These are phyloP conservation scores for Coelastrella sp. DNA, from an alignment of 139 green algal species.

Conservation along the genomic window DNA sequence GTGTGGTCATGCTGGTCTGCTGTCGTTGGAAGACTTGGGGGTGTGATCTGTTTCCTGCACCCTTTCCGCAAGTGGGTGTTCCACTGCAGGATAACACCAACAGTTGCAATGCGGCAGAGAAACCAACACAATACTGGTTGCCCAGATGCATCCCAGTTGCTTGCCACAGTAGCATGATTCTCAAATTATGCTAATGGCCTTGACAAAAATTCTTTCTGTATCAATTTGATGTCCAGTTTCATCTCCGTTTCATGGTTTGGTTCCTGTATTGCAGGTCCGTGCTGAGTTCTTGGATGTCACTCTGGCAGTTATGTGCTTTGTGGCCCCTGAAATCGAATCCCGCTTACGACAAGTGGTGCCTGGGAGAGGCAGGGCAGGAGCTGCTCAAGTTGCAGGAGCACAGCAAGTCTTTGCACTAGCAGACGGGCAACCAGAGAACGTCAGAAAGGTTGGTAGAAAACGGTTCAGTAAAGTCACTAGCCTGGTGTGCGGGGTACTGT, in stretches of 20 bases:
- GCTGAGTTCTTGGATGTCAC: conserved; percentile 76
- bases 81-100: no score
- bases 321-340: conserved; percentile 79
- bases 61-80: no score
- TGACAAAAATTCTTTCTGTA: neutral
- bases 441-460: neutral
- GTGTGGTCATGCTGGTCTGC: no score
- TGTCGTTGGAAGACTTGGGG: no score
- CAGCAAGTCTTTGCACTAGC: conserved; percentile 54
- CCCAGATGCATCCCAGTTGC: no score
- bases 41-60: no score
- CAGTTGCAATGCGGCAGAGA: no score
- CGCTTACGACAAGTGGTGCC: conserved; percentile 76
- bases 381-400: conserved; percentile 61
- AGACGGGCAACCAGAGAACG: neutral
- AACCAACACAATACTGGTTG: no score
- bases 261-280: conserved; percentile 57
- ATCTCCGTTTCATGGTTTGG: neutral
- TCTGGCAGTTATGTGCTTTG: conserved; percentile 73
- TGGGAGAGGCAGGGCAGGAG: conserved; percentile 67
- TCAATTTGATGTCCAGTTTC: neutral
- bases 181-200: no score
- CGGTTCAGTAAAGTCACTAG: neutral
- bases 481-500: neutral
- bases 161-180: no score